Base-by-base conservation (phyloP, 169 alveolate genomes). In the Eimeria falciformis region DNA sequence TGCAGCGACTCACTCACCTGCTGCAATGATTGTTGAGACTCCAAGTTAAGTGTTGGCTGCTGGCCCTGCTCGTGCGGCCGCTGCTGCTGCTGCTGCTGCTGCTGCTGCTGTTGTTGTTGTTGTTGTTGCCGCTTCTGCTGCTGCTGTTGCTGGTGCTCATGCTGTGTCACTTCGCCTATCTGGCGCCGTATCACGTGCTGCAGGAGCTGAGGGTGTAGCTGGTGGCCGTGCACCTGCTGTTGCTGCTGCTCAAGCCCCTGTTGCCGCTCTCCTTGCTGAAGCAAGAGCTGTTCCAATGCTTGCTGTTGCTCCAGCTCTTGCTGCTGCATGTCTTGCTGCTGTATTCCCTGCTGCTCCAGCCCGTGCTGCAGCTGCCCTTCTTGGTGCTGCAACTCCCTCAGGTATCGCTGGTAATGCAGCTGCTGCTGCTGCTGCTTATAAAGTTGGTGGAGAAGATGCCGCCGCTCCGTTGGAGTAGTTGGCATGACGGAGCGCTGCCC, bases 1-100 rank as follows among this genome's bases (percentile, higher is more conserved):
- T 73, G 62, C 37, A 7, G 29, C 50, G 17, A 6, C 27, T 77
- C 25, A 7, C n/a, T 53, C 83, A 33, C 47, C 43, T 46, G 86
- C 69, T 77, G 87, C 87, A 23, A 68, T 25, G 14, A 47, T 68
- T 45, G 84, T 37, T 75, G 84, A 33, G 0, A 65, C 56, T 71
- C 58, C 56, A 37, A 43, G 77, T 45, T n/a, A 43, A 58, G 71
- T 23, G 27, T 27, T 73, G 40, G 86, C 86, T 75, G 86, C 55
- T 69, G 81, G 53, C 27, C 50, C 81, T 69, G 81, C 81, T 69
- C 50, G 23, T 69, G 81, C 81, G 3, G 50, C 50, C 27, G 81
- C 55, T 65, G 77, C 33, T 65, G 37, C 43, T 65, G 37, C 43
- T 65, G 77, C 77, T n/a, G 77, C 27, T 14, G 37, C 77, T 14